Evolutionary conservation across 768 basidiomycete species (phyloP), one percentile per base, ranked within the genome.

Genomic region (Goffeauzyma gilvescens): DNA sequence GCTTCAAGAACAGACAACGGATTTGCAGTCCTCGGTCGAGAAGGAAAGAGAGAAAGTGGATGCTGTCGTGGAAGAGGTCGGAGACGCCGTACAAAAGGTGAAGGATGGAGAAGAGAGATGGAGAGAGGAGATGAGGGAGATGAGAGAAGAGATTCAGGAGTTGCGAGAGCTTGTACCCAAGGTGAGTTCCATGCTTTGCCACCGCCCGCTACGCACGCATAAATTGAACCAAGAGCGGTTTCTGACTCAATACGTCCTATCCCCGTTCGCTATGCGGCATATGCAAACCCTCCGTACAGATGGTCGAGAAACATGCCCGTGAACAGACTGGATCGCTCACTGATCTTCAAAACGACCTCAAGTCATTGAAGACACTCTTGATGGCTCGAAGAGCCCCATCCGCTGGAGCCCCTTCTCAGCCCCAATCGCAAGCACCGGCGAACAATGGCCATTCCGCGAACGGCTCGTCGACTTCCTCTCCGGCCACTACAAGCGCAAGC

Each of bases 221-320:
- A n/a, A 38, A 38, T 23, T 23, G 5, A 3, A 14, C 10, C 8
- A 12, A 8, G 33, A 10, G 8, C 9, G 18, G 33, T 9, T 20
- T 35, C 8, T 9, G 9, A 17, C 18, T 10, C 33, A 20, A 8
- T 8, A 12, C 33, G 10, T 35, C 18, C 18, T 10, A 17, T 20
- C 9, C 12, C 9, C 8, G 8, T 10, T 9, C 23, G 8, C 17
- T 13, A 7, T 22, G 6, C 9, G 12, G 18, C 18, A 25, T 8
- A 10, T 8, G 12, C 25, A 14, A 4, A 32, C 17, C 14, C n/a
- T 14, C 4, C 45, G 35, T 12, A 28, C 41, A 96, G 89, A 83
- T 95, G 81, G 79, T 93, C 41, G 84, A 93, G 43, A 87, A 83
- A 66, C 83, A 79, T 59, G 82, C 85, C 59, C 79, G 84, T 42